These are phyloP conservation scores for Zelonia costaricensis DNA, from an alignment of 208 protist species.

Conservation along the genomic window DNA sequence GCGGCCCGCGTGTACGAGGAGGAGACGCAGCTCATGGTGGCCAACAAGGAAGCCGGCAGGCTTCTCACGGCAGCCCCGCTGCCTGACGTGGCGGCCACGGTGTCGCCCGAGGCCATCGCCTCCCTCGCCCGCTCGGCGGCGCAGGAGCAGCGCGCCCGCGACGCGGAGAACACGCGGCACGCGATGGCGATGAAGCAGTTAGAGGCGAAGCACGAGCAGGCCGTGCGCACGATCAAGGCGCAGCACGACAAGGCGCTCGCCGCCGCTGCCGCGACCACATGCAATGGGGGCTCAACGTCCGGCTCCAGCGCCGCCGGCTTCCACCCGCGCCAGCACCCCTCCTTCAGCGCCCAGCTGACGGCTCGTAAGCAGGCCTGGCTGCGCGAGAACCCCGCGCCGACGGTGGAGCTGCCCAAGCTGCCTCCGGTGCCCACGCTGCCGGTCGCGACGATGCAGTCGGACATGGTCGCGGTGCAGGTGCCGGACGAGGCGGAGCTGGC, in stretches of 20 bases:
- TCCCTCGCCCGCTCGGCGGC: slow-evolving; percentile 21
- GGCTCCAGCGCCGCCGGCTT: slow-evolving; percentile 13
- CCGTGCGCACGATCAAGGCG: slow-evolving; percentile 37
- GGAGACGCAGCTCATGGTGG: slow-evolving; percentile 41
- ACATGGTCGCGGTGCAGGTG: slow-evolving; percentile 22
- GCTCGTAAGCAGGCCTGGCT: slow-evolving; percentile 48
- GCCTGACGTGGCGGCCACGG: slow-evolving; percentile 4
- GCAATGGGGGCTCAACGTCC: neutral
- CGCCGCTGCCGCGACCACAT: neutral
- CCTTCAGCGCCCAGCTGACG: slow-evolving; percentile 33
- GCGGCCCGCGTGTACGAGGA: slow-evolving; percentile 32
- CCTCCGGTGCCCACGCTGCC: slow-evolving; percentile 35
- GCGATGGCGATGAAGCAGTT: slow-evolving; percentile 43
- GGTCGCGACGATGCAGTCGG: slow-evolving; percentile 22
- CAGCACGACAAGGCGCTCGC: slow-evolving; percentile 39
- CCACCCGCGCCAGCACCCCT: slow-evolving; percentile 36
- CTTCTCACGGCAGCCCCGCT: slow-evolving; percentile 13
- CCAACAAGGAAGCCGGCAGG: slow-evolving; percentile 14
- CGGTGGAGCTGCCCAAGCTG: slow-evolving; percentile 33
- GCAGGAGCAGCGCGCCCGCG: slow-evolving; percentile 33
- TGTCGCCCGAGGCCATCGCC: slow-evolving; percentile 25
- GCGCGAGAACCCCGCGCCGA: slow-evolving; percentile 36
- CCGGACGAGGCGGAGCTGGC: slow-evolving; percentile 47
- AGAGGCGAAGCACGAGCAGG: slow-evolving; percentile 51
- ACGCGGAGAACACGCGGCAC: slow-evolving; percentile 37